Percentiles rank a stretch among this genome's conserved stretches.
phyloP scores from a whole-genome alignment of 306 rosid genomes.

The Sechiopsis laciniata region DNA sequence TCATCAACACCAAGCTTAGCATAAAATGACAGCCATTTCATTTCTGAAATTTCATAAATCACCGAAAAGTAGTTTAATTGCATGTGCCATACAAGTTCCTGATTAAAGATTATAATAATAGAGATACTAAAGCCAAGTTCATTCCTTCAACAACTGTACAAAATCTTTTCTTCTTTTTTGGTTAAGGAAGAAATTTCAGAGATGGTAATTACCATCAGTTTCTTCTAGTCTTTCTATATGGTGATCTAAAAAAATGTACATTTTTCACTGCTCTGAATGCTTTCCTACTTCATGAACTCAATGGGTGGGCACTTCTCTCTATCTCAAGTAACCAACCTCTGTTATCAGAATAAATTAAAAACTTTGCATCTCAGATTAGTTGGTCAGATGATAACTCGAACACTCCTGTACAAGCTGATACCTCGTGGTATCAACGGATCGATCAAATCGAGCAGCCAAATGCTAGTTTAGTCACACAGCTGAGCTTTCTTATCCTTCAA shows the following conservation, averaged over 20 bases:
- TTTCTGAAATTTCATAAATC: background rate
- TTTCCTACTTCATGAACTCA: conserved; percentile 5
- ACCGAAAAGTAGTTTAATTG: background rate
- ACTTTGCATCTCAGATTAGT: conserved; percentile 13
- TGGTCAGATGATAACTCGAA: conserved; percentile 13
- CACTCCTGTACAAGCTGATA: conserved; percentile 13
- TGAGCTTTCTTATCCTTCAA: conserved; percentile 7
- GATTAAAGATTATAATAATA: background rate
- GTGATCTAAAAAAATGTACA: conserved; percentile 20
- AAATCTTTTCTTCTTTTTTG: background rate
- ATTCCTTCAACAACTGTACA: conserved; percentile 15
- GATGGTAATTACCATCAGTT: conserved; percentile 16
- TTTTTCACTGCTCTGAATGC: background rate
- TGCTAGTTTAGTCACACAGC: conserved; percentile 3
- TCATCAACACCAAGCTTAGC: no score
- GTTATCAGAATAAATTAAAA: background rate
- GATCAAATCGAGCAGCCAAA: background rate
- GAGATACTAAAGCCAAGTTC: background rate
- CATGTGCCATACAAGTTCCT: conserved; percentile 9
- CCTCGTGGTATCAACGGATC: background rate
- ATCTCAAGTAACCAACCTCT: conserved; percentile 13
- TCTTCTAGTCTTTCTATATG: conserved; percentile 17
- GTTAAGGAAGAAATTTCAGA: conserved; percentile 31
- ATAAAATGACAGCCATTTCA: conserved; percentile 6
- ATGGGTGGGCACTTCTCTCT: conserved; percentile 9